Base-by-base conservation (phyloP, 495 filamentous ascomycete genomes). In the Lichenothelia convexa region DNA sequence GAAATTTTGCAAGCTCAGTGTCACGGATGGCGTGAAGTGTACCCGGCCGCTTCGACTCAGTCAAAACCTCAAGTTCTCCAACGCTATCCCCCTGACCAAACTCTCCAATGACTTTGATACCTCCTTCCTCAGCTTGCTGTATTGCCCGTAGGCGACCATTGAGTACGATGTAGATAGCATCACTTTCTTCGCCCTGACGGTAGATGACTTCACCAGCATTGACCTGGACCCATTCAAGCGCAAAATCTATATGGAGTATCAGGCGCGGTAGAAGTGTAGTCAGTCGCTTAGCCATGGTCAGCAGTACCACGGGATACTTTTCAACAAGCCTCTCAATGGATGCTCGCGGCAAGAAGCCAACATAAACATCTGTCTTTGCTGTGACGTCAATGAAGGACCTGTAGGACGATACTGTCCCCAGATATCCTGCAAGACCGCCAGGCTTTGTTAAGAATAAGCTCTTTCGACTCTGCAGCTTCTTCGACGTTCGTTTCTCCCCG, bases 1-100 rank as follows among this genome's bases (percentile, higher is more conserved):
- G 89, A 41, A 97, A 91, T 41, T 92, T 94, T 27, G 91, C 91
- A 18, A 97, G 58, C 47, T 97, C 89, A 0, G 91, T 94, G 45
- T 93, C 91, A 21, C 89, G 80, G 44, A 97, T 97, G 5, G 89
- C 91, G 50, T 94, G 86, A 6, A 97, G 61, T 3, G 86, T 93
- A 15, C 80, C 84, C 2, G 87, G 78, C 21, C 89, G 72, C 11
- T 69, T 70, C 12, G 87, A 86, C 54, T 95, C 89, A 1, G 91
- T 97, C 65, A 97, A 75, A 30, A 97, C 89, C 50, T 97, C 91
- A 12, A 97, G 64, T 54, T 97, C 89, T 8, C 89, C 89, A 26
- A 97, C 83, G 56, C 91, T 95, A 48, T 97, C 89, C 13, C 89
- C 89, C 51, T 97, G 89, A 4, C 91, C 89, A 49, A 80, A 94